phyloP scores from a whole-genome alignment of 331 rosid genomes.

The Prunus yedoensis region DNA sequence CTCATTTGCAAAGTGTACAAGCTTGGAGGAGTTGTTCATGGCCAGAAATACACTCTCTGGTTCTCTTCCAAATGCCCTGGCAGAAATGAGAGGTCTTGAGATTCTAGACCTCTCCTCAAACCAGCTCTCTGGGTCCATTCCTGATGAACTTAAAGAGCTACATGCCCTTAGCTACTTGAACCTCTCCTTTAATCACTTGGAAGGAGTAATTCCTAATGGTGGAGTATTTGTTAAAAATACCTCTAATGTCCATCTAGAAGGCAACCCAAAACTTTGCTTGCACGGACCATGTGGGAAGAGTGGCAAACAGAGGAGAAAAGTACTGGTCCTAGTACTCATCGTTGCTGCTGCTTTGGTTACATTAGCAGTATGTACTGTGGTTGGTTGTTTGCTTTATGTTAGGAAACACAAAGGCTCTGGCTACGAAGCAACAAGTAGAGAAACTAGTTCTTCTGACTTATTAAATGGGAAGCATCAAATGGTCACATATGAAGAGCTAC shows the following conservation, averaged over 20 bases:
- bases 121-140: too few species aligned
- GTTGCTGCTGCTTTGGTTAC: slow-evolving; percentile 21
- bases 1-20: not conserved
- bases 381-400: slow-evolving; percentile 32
- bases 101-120: too few species aligned
- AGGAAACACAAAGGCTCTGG: slow-evolving; percentile 20
- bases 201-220: too few species aligned
- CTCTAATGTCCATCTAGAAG: too few species aligned
- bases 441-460: slow-evolving; percentile 21
- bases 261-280: too few species aligned
- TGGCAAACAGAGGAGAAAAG: slow-evolving; percentile 19
- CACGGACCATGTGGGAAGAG: slow-evolving; percentile 34
- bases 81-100: slow-evolving; percentile 22
- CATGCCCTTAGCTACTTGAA: too few species aligned
- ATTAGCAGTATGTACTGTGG: slow-evolving; percentile 29
- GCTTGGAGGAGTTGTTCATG: slow-evolving; percentile 14
- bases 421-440: slow-evolving; percentile 9
- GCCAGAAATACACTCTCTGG: slow-evolving; percentile 53
- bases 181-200: too few species aligned
- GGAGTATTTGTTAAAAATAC: too few species aligned
- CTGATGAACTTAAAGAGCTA: too few species aligned
- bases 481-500: too few species aligned
- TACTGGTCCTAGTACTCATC: slow-evolving; percentile 10
- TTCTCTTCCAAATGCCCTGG: slow-evolving; percentile 50
- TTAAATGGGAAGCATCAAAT: too few species aligned